Evolutionary conservation across 805 yeast species (phyloP), one percentile per base, ranked within the genome.

Genomic region (Candida hungchunana): DNA sequence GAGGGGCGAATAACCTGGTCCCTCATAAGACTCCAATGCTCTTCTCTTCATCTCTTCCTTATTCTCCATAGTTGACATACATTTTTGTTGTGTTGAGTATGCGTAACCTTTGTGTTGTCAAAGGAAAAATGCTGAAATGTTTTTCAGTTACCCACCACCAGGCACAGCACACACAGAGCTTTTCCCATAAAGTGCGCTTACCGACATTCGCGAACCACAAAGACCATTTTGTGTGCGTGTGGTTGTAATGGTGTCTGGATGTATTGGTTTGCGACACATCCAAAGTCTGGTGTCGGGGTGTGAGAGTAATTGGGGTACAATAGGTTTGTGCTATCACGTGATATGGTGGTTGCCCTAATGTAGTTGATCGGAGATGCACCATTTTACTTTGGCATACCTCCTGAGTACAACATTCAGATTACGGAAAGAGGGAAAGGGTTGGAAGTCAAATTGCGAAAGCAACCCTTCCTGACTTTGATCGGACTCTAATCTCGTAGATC

Each of bases 51-150:
- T 7, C 27, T 31, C 17, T 8, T 27, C 11, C 11, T n/a, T 12
- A 29, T 18, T 26, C 18, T 18, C 18, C 13, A 10, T 20, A 6
- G 21, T 18, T 39, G 39, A 50, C 55, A 43, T 51, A 51, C 55
- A 51, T 51, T 51, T 49, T 49, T 43, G 42, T 40, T 51, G 53
- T 50, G 30, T 40, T 38, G 21, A 37, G 33, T 44, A 40, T 22
- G 43, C 34, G 39, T 39, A 19, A 18, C 29, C 30, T 37, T 18
- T 24, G 29, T 34, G 37, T 31, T 34, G 35, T 19, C 22, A 27
- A 22, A 34, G 39, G 43, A 36, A 47, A 44, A 40, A 33, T 43
- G 37, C 26, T 45, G 47, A 36, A 40, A 41, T 34, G 50, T 47
- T 40, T 39, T 40, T 43, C 43, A 38, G 33, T 14, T 26, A 12